Evolutionary conservation across 2,329 filamentous ascomycete species (phyloP), one percentile per base, ranked within the genome.

Genomic region (Trichoderma sp.): DNA sequence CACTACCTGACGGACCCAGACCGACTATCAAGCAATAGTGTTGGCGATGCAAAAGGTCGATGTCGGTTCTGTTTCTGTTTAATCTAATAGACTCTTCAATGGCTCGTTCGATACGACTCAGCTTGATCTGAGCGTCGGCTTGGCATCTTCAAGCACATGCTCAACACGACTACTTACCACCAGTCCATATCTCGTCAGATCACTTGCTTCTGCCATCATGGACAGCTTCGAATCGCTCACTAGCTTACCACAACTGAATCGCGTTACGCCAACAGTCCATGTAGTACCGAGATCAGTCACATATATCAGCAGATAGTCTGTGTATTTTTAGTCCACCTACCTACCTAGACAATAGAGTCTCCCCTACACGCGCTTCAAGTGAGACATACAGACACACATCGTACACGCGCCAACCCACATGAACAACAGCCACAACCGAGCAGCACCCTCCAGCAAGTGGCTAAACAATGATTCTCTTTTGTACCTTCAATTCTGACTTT

Each of bases 21-120:
- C 14, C 39, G 24, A 61, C 58, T 61, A 61, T 61, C 21, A 51
- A 15, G 34, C 47, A 61, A 61, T 61, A 61, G 58, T 61, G 24
- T 14, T 34, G 47, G 43, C 21, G 47, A 47, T 19, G 19, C 26
- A 34, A 30, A 45, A 17, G 43, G 43, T 34, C 58, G 30, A 51
- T 61, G 47, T 30, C 30, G 17, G 47, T 24, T 24, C 21, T 24
- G 34, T 43, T 24, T 24, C 21, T 24, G 34, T 43, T 51, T 44
- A 41, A 61, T 51, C 24, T 61, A 51, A 41, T 45, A 41, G 28
- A 43, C 34, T 21, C 30, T 61, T 39, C 26, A 14, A 17, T 43
- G 47, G 34, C 34, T 3, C 28, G 12, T 1, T 14, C 30, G 21
- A 55, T 55, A 55, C 51, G 51, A 55, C 34, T 39, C 34, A 9